These are phyloP conservation scores for Calonectria pseudoturangicola DNA, from an alignment of 2,329 filamentous ascomycete species.

Conservation along the genomic window DNA sequence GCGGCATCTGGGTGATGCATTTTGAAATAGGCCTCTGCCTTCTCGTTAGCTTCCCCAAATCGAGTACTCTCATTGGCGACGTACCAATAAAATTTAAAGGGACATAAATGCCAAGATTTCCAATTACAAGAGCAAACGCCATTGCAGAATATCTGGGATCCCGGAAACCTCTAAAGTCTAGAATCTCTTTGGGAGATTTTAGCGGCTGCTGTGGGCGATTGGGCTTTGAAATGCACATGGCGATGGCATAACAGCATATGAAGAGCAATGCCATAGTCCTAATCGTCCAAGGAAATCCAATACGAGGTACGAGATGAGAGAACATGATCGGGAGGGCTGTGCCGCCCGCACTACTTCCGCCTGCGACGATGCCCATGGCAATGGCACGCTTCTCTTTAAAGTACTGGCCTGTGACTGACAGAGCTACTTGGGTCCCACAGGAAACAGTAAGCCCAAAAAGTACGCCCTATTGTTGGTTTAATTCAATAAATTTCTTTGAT, in stretches of 20 bases:
- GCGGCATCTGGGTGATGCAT: not conserved
- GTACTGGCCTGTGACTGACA: conserved; percentile 17
- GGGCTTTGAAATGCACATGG: conserved; percentile 8
- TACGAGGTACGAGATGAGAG: not conserved
- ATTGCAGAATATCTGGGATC: conserved; percentile 1
- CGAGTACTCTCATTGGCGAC: rapidly evolving
- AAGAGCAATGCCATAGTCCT: not conserved
- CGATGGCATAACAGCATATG: not conserved
- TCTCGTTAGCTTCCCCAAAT: not conserved
- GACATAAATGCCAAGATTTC: not conserved
- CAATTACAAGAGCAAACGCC: conserved; percentile 14
- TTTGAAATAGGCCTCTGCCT: not conserved
- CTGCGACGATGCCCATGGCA: conserved; percentile 28
- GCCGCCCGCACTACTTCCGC: conserved; percentile 19
- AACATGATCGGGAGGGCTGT: conserved; percentile 24
- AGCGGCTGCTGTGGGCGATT: not conserved
- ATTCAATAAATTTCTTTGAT: not conserved
- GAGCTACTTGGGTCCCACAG: conserved; percentile 23
- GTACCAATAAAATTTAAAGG: conserved; percentile 2
- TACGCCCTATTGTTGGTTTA: not conserved
- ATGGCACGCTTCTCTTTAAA: conserved; percentile 31
- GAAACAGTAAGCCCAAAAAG: conserved; percentile 27
- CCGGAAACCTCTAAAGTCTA: conserved; percentile 2
- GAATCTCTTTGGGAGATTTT: conserved; percentile 3
- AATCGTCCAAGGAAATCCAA: conserved; percentile 16